A percentile compares a stretch with the other conserved stretches of the same genome.
phyloP scores from a whole-genome alignment of 2,329 filamentous ascomycete species.

The Epichloe bromicola region DNA sequence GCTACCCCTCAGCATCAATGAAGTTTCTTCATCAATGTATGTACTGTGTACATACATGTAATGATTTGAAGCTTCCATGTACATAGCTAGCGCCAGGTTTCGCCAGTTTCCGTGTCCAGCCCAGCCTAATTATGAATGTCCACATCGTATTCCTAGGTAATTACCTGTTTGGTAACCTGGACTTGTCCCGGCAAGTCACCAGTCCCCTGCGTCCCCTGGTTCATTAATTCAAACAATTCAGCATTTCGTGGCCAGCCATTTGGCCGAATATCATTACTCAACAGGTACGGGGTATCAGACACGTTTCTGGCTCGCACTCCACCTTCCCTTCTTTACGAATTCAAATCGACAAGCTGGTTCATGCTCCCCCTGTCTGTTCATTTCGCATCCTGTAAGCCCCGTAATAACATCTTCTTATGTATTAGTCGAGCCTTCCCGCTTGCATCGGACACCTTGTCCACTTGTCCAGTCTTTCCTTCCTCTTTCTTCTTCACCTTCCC shows the following conservation, averaged over 20 bases:
- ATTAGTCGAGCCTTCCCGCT: neutral
- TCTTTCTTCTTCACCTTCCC: neutral
- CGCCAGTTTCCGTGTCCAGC: too few species aligned
- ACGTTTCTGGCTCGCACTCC: neutral
- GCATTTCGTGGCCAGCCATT: neutral
- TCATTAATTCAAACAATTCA: neutral
- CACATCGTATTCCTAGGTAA: too few species aligned
- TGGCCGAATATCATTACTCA: neutral
- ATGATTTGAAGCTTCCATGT: too few species aligned
- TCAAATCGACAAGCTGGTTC: slow-evolving; percentile 1
- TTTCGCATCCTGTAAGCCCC: neutral
- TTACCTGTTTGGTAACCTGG: too few species aligned
- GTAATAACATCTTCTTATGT: neutral
- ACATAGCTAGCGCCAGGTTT: too few species aligned
- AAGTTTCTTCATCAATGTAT: neutral
- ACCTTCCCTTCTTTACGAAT: neutral
- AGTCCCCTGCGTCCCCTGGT: too few species aligned
- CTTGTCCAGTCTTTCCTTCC: neutral
- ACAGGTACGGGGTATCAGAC: neutral
- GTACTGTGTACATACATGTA: too few species aligned
- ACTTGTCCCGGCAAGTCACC: too few species aligned
- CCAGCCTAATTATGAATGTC: too few species aligned
- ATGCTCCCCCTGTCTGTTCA: neutral
- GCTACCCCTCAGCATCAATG: neutral
- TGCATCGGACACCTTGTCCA: neutral